Evolutionary conservation across 108 stramenopile species (phyloP).

Genomic region (Cylindrotheca closterium): DNA sequence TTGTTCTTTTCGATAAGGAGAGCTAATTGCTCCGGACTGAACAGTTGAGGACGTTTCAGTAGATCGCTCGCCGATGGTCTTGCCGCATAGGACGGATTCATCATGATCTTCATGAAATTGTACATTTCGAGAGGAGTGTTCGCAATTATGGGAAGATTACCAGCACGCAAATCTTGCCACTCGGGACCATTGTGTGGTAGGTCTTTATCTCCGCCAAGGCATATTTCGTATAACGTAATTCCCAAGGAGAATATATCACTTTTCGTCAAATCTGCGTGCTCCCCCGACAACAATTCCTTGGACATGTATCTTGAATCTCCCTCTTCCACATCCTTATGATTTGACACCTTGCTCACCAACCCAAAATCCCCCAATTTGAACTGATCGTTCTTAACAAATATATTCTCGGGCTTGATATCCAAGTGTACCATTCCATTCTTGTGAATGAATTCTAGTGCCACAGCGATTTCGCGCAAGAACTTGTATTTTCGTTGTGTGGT

Average conservation of each 20-base stretch:
- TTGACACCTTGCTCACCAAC: slow-evolving; percentile 71
- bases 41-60: slow-evolving; percentile 68
- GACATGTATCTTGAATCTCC: slow-evolving; percentile 96
- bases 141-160: slow-evolving; percentile 53
- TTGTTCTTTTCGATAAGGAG: slow-evolving; percentile 78
- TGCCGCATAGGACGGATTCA: slow-evolving; percentile 61
- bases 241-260: slow-evolving; percentile 95
- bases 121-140: slow-evolving; percentile 67
- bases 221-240: slow-evolving; percentile 85
- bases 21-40: slow-evolving; percentile 86
- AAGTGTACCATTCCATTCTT: slow-evolving; percentile 85
- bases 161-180: slow-evolving; percentile 89
- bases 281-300: slow-evolving; percentile 86
- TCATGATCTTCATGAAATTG: slow-evolving; percentile 76
- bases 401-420: slow-evolving; percentile 95
- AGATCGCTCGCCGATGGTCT: slow-evolving; percentile 77
- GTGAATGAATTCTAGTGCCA: slow-evolving; percentile 88
- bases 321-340: slow-evolving; percentile 74
- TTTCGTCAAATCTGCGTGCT: slow-evolving; percentile 87
- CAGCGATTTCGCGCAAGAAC: slow-evolving; percentile 79
- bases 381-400: slow-evolving; percentile 88
- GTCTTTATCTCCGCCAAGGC: slow-evolving; percentile 49
- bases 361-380: slow-evolving; percentile 96
- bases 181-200: slow-evolving; percentile 87
- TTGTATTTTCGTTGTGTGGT: slow-evolving; percentile 62